A percentile compares a stretch with the other conserved stretches of the same genome.
Conservation (phyloP, 768 basidiomycete species). For the Dendrothele bispora region DNA sequence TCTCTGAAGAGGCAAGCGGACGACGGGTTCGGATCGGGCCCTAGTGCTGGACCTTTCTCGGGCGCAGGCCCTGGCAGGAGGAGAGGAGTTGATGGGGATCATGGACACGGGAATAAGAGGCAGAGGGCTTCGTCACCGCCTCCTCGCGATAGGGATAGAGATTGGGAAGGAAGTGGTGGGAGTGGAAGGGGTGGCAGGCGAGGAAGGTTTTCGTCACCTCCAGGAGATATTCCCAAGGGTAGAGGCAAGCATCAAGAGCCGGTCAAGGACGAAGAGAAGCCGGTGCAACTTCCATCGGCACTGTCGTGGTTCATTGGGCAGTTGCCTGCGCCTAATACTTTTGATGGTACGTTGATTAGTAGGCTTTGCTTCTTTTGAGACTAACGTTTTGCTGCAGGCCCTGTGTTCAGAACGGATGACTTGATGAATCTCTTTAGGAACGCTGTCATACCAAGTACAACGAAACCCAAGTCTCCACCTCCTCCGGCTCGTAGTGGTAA, state of each 20-base stretch:
- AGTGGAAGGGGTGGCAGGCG: constrained; percentile 30
- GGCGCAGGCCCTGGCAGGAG: constrained; percentile 24
- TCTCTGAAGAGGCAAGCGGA: no score
- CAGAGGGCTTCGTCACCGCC: constrained; percentile 26
- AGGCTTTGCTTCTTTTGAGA: constrained; percentile 9
- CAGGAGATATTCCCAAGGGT: constrained; percentile 12
- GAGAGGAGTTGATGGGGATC: constrained; percentile 22
- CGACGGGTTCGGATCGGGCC: background rate
- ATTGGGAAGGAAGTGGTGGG: constrained; percentile 13
- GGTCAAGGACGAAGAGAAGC: constrained; percentile 46
- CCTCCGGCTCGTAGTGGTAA: constrained; percentile 52
- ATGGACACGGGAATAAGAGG: constrained; percentile 39
- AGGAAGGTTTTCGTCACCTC: constrained; percentile 36
- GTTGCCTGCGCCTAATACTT: constrained; percentile 68
- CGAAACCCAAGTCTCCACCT: constrained; percentile 57
- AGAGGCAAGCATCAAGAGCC: constrained; percentile 17
- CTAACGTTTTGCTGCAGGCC: constrained; percentile 50
- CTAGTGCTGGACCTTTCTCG: background rate
- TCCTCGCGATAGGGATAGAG: constrained; percentile 28
- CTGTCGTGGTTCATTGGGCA: constrained; percentile 79
- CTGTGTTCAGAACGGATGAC: constrained; percentile 88
- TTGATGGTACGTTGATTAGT: constrained; percentile 75
- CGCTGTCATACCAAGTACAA: constrained; percentile 73
- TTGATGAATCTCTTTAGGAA: constrained; percentile 82
- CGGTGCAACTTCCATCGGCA: constrained; percentile 36